These are phyloP conservation scores for Hypoxylon cercidicola DNA, from an alignment of 495 filamentous ascomycete genomes.

Conservation along the genomic window DNA sequence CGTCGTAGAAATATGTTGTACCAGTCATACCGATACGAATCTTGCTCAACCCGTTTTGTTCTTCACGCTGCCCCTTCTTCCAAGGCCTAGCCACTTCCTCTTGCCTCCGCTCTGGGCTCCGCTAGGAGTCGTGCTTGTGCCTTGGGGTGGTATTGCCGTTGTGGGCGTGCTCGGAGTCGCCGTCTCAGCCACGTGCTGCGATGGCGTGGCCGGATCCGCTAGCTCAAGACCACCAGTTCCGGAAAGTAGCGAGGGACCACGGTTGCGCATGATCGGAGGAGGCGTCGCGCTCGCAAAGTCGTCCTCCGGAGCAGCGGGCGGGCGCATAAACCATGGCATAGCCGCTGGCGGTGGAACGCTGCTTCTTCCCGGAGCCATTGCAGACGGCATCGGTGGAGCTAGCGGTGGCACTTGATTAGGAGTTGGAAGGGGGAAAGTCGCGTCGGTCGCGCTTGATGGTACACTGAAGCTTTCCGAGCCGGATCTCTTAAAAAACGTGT, in stretches of 20 bases:
- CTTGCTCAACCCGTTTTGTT: constrained; percentile 43
- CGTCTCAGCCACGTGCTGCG: constrained; percentile 11
- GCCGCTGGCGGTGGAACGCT: constrained; percentile 42
- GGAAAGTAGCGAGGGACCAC: constrained; percentile 31
- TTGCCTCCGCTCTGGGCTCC: constrained; percentile 31
- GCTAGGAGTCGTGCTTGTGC: constrained; percentile 12
- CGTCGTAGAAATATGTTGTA: constrained; percentile 9
- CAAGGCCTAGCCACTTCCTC: constrained; percentile 55
- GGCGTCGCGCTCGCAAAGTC: constrained; percentile 53
- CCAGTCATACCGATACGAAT: background rate
- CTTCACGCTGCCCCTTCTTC: constrained; percentile 48
- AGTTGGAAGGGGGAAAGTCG: constrained; percentile 44
- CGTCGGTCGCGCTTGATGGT: constrained; percentile 49
- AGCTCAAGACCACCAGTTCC: constrained; percentile 36
- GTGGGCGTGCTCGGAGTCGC: constrained; percentile 15
- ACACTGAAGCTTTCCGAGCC: constrained; percentile 42
- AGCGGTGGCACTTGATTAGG: constrained; percentile 26
- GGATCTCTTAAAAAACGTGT: constrained; percentile 51
- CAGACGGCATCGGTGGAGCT: constrained; percentile 8
- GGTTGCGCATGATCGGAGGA: constrained; percentile 58
- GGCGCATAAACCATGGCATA: constrained; percentile 36
- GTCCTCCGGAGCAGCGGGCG: constrained; percentile 39
- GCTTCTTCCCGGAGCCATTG: constrained; percentile 29
- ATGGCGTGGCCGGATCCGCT: constrained; percentile 11
- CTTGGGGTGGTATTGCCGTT: constrained; percentile 16